A percentile compares a stretch with the other conserved stretches of the same genome.
These are phyloP conservation scores for Pistacia vera DNA, from an alignment of 345 rosid species.

Conservation along the genomic window DNA sequence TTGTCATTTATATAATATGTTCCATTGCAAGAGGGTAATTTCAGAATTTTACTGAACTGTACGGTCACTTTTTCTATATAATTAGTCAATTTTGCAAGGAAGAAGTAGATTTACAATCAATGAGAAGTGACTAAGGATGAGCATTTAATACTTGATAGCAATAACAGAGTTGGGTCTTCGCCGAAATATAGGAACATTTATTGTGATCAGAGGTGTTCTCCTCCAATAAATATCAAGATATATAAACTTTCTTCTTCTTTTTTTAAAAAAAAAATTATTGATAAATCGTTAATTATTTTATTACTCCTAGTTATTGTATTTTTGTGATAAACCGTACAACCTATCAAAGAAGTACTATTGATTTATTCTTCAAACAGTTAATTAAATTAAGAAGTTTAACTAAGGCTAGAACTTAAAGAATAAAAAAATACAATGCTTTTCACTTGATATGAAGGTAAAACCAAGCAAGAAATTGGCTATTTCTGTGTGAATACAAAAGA, in stretches of 20 bases:
- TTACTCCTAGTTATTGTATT: background rate
- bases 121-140: constrained; percentile 1
- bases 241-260: background rate
- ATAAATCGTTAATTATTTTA: background rate
- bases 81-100: background rate
- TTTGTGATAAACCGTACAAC: background rate
- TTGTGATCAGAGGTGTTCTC: constrained; percentile 21
- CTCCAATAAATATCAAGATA: constrained; percentile 23
- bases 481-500: constrained; percentile 1
- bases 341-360: background rate
- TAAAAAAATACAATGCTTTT: no score
- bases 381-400: no score
- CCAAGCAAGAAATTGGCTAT: background rate
- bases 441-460: background rate
- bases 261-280: background rate
- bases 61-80: constrained; percentile 1
- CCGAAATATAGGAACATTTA: constrained; percentile 47
- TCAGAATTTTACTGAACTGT: background rate
- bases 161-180: constrained; percentile 49
- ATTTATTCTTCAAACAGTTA: no score
- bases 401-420: no score
- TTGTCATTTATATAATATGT: background rate
- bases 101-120: background rate
- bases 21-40: background rate
- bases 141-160: constrained; percentile 36